Evolutionary conservation across 2,329 filamentous ascomycete genomes (phyloP), one percentile per base, ranked within the genome.

Genomic region (Alternaria gaisen): DNA sequence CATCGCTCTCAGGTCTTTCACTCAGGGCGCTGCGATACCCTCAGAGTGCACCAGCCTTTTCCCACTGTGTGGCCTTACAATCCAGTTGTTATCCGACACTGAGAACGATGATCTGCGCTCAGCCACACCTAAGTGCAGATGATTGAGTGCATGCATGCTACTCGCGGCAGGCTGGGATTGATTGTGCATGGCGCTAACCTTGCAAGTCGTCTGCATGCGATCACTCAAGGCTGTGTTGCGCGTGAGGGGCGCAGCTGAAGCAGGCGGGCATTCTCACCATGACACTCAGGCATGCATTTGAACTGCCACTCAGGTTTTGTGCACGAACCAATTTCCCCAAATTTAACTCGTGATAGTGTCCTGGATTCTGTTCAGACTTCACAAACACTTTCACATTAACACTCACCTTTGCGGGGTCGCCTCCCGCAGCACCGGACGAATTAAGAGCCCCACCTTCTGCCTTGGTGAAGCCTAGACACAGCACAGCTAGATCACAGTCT

Each of bases 191-290:
- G 28, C 28, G 44, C 44, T 48, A 48, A 34, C 44, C 28, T 6
- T 10, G 18, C 7, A 16, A 18, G 18, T 48, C 44, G 22, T 22
- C 10, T 34, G 28, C 28, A 48, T 48, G 44, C 28, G 30, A 34
- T 24, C 18, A 28, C 28, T 34, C 30, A 14, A n/a, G 44, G 28
- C 12, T 48, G 30, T 11, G 44, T n/a, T 48, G 28, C 5, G 44
- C 5, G 8, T 48, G 44, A 48, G 44, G 44, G 44, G 44, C 44
- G 44, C 30, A 48, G 44, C 44, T 48, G 44, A 34, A 48, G 28
- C 44, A 28, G 12, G 1, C 44, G 2, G 18, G 18, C 34, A 12
- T 48, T 48, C 44, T 16, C 44, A 32, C 28, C 44, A 34, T 28
- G 16, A 4, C 10, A 30, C 28, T 4, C 10, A 30, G 28, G 28